Conservation (phyloP, 2,329 filamentous ascomycete species). For the Akanthomyces uredinophilus region DNA sequence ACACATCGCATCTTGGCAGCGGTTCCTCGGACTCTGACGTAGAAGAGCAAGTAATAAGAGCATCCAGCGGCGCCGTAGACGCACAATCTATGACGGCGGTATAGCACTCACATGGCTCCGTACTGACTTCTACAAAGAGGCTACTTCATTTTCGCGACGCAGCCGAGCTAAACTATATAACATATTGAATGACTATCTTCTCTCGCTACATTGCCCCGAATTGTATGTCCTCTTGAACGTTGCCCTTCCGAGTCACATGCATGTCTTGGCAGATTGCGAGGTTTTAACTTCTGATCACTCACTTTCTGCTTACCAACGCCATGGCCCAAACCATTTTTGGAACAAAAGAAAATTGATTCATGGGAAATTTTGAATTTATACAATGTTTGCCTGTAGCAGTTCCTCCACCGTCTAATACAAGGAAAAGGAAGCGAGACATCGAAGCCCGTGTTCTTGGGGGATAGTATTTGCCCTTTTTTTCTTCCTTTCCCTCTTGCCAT, state of each 20-base stretch:
- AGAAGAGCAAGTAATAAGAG: too few species aligned
- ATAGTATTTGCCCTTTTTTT: neutral
- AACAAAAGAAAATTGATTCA: constrained; percentile 15
- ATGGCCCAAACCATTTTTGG: neutral
- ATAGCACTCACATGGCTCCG: too few species aligned
- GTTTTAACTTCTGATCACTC: neutral
- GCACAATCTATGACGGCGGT: too few species aligned
- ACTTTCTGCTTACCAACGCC: neutral
- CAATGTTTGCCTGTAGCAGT: constrained; percentile 15
- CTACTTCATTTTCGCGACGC: too few species aligned
- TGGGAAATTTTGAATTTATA: constrained; percentile 17
- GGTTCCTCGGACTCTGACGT: too few species aligned
- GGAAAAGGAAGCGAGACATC: neutral
- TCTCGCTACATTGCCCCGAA: neutral
- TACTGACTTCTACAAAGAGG: too few species aligned
- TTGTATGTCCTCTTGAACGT: too few species aligned
- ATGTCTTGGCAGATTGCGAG: neutral
- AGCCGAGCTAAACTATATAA: too few species aligned
- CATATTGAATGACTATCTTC: too few species aligned
- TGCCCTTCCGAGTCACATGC: neutral
- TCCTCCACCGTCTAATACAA: constrained; percentile 14
- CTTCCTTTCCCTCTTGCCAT: neutral
- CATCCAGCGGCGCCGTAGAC: too few species aligned
- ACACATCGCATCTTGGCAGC: too few species aligned
- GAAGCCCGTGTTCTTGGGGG: neutral